Percentiles rank a stretch among this genome's conserved stretches.
phyloP scores from a whole-genome alignment of 441 rosid genomes.

The Croton laevigatus region DNA sequence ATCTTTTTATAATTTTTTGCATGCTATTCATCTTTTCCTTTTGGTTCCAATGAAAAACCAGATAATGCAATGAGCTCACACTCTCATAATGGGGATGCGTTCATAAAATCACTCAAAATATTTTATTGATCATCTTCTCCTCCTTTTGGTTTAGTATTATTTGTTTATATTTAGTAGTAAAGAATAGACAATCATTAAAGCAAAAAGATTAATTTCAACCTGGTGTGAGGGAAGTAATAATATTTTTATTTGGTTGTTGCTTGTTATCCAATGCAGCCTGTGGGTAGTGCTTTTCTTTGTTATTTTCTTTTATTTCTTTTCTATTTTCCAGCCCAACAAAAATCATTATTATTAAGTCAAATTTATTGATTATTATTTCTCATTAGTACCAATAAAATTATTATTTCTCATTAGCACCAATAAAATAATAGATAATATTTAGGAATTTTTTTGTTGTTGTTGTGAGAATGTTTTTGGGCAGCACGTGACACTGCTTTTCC shows the following conservation, averaged over 20 bases:
- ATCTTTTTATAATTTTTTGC: no score
- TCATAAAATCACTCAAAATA: background rate
- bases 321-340: constrained; percentile 18
- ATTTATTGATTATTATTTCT: constrained; percentile 25
- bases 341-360: constrained; percentile 23
- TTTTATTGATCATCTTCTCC: background rate
- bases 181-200: constrained; percentile 52
- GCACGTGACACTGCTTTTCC: constrained; percentile 79
- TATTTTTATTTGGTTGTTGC: constrained; percentile 33
- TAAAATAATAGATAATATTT: background rate
- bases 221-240: constrained; percentile 28
- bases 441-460: background rate
- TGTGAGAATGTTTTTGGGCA: constrained; percentile 40
- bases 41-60: background rate
- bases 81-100: background rate
- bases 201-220: constrained; percentile 67
- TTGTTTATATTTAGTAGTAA: background rate
- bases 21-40: background rate
- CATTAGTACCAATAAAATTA: constrained; percentile 5
- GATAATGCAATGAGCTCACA: constrained; percentile 10
- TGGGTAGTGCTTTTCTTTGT: constrained; percentile 13
- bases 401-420: constrained; percentile 10
- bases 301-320: constrained; percentile 10
- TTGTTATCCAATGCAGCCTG: constrained; percentile 44
- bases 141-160: background rate